phyloP scores from a whole-genome alignment of 176 grass and related monocot genomes.

The Musa beccarii region DNA sequence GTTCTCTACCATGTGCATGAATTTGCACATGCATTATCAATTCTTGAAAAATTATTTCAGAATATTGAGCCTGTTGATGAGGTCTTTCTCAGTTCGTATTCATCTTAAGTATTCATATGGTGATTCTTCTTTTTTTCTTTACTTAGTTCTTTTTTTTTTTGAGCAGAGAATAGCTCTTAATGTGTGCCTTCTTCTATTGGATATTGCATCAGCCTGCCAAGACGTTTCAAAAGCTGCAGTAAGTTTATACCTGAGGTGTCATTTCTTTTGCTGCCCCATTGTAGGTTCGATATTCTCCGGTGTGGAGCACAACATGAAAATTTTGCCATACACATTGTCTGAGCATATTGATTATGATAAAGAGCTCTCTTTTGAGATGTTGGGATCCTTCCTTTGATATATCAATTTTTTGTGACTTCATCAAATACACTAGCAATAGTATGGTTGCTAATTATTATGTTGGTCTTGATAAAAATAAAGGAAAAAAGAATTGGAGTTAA shows the following conservation, averaged over 20 bases:
- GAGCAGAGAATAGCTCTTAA: slow-evolving; percentile 73
- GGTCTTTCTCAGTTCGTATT: slow-evolving; percentile 28
- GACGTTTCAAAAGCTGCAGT: slow-evolving; percentile 72
- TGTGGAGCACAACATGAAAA: not conserved
- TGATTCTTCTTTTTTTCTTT: not conserved
- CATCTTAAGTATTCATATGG: not conserved
- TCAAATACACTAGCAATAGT: not conserved
- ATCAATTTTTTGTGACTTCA: too few species aligned
- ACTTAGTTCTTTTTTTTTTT: not conserved
- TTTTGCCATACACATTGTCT: not conserved
- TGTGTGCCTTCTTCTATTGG: slow-evolving; percentile 82
- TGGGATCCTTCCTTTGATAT: too few species aligned
- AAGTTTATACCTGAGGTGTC: slow-evolving; percentile 26
- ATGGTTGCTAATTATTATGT: not conserved
- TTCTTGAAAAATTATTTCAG: slow-evolving; percentile 60
- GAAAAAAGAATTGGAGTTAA: too few species aligned
- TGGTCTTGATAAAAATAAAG: too few species aligned
- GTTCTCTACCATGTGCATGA: slow-evolving; percentile 78
- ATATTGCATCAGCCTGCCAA: slow-evolving; percentile 70
- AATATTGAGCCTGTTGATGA: slow-evolving; percentile 86
- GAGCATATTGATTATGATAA: too few species aligned
- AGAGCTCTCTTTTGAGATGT: too few species aligned
- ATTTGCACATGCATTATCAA: slow-evolving; percentile 49
- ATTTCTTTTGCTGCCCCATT: not conserved
- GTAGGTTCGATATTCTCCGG: not conserved